Evolutionary conservation across 495 filamentous ascomycete genomes (phyloP).

Genomic region (Collariella sp.): DNA sequence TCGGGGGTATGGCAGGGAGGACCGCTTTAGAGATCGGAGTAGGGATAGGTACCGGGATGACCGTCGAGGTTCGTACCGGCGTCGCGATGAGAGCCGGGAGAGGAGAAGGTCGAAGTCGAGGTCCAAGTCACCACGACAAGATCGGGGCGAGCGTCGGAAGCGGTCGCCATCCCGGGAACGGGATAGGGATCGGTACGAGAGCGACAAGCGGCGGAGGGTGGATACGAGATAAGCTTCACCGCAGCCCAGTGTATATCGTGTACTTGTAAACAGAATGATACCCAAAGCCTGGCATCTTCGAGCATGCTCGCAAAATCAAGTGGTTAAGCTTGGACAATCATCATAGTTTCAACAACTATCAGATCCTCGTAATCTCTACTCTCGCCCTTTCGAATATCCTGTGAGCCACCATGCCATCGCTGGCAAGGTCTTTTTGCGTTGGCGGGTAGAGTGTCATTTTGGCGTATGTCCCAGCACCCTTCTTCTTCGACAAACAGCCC

Average conservation of each 20-base stretch:
- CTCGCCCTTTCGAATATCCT: conserved; percentile 73
- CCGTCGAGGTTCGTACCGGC: conserved; percentile 22
- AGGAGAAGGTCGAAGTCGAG: conserved; percentile 30
- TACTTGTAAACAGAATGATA: conserved; percentile 1
- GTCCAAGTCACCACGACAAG: conserved; percentile 35
- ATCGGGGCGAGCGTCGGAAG: conserved; percentile 50
- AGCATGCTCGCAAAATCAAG: too few species aligned
- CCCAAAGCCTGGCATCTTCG: background rate
- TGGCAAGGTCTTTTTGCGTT: conserved; percentile 47
- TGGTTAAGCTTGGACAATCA: too few species aligned
- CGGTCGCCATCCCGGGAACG: conserved; percentile 55
- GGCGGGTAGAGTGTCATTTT: conserved; percentile 64
- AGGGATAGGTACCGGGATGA: conserved; percentile 20
- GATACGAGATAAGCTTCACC: conserved; percentile 29
- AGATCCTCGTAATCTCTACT: conserved; percentile 78
- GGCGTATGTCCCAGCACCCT: conserved; percentile 71
- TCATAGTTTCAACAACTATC: background rate
- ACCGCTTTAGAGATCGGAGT: conserved; percentile 26
- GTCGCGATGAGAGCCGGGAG: conserved; percentile 19
- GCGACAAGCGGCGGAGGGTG: conserved; percentile 60
- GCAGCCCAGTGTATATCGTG: background rate
- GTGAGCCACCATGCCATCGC: conserved; percentile 54
- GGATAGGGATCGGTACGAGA: conserved; percentile 48
- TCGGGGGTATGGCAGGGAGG: conserved; percentile 17
- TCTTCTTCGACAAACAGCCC: conserved; percentile 73